Conservation (phyloP, 2,329 filamentous ascomycete species). For the Aspergillus fumigatiaffinis region DNA sequence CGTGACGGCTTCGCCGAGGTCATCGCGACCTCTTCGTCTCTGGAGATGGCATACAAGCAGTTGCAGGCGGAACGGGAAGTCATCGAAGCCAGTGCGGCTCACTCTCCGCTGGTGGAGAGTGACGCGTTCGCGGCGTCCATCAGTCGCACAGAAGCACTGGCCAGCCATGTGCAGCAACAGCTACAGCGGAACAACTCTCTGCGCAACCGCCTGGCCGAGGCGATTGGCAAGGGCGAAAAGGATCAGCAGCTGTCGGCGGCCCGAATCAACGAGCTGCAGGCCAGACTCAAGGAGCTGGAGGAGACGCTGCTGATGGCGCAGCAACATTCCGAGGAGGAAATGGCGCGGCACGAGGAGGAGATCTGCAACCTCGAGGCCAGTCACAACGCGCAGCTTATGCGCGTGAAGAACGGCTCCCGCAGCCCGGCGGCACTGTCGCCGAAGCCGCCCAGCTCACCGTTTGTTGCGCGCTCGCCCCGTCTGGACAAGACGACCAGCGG, state of each 20-base stretch:
- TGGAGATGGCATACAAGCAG: conserved; percentile 70
- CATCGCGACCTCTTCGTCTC: conserved; percentile 63
- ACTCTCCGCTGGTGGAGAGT: conserved; percentile 67
- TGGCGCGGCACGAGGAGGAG: conserved; percentile 82
- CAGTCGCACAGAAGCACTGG: conserved; percentile 72
- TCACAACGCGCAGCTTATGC: conserved; percentile 71
- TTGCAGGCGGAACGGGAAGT: conserved; percentile 64
- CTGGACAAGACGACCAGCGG: conserved; percentile 61
- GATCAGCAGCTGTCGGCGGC: conserved; percentile 76
- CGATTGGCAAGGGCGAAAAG: conserved; percentile 76
- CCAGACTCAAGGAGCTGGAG: conserved; percentile 74
- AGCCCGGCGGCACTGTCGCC: conserved; percentile 48
- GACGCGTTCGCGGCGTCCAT: conserved; percentile 68
- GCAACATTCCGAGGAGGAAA: conserved; percentile 77
- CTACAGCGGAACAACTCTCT: conserved; percentile 73
- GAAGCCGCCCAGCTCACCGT: conserved; percentile 59
- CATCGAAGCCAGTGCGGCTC: conserved; percentile 66
- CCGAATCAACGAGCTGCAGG: conserved; percentile 80
- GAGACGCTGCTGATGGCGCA: conserved; percentile 80
- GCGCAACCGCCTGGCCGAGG: conserved; percentile 70
- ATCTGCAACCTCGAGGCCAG: conserved; percentile 70
- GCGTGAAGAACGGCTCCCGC: conserved; percentile 57
- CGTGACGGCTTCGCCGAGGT: conserved; percentile 40
- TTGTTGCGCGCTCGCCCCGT: conserved; percentile 56
- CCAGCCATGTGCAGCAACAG: conserved; percentile 73